Evolutionary conservation across 1,284 basidiomycete species (phyloP), one percentile per base, ranked within the genome.

Genomic region (Naganishia sp.): DNA sequence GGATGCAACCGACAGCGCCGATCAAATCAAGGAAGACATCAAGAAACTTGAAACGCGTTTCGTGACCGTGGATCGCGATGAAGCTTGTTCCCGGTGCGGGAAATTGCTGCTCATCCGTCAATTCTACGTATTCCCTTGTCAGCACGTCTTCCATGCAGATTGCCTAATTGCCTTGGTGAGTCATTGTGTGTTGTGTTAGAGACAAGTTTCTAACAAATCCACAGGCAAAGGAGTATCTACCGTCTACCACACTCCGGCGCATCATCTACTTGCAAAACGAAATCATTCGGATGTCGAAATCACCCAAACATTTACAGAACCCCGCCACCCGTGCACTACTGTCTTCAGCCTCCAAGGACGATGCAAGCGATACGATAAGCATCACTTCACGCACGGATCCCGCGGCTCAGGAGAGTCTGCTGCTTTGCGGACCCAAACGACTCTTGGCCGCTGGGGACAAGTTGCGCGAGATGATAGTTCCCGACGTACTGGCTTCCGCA

Each of bases 91-190:
- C 28, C 83, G 85, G 48, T 99, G 96, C 79, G 84, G 84, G 15
- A 83, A 86, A 68, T 82, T 86, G 45, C 82, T 99, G 63, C 80
- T 96, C 56, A 88, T 87, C 33, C 83, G 96, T 66, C 94, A 96
- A 76, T 98, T 98, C 78, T 99, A 99, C 80, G 91, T 96, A 55
- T 99, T 99, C 82, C 94, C 94, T 11, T 99, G 96, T 79, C 90
- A 94, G 73, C 94, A 97, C 75, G 87, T 88, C 11, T 96, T 96
- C 86, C 94, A 96, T 79, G 92, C 91, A 9, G 93, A 97, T 77
- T 97, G 94, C 79, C 82, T 96, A 63, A 93, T 97, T 75, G 85
- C 88, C 36, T 82, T 94, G 84, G 94, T 94, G 73, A 77, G 90
- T 82, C 25, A 6, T 9, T 36, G 21, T 21, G 7, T 21, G 55